These are phyloP conservation scores for Fusarium subglutinans DNA, from an alignment of 2,329 filamentous ascomycete genomes.

Conservation along the genomic window DNA sequence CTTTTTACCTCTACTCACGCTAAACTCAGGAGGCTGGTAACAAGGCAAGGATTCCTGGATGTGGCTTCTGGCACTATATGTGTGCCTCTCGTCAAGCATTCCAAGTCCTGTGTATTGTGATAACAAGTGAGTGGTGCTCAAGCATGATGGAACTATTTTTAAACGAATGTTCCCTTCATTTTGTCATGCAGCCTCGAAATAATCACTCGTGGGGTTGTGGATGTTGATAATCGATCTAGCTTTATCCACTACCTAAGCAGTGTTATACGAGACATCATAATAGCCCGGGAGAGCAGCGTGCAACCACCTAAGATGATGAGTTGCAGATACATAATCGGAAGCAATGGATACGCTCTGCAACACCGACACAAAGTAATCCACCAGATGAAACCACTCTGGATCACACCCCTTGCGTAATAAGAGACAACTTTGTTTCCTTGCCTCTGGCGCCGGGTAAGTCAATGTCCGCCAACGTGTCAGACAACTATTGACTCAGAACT, in stretches of 20 bases:
- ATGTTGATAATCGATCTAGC: not conserved
- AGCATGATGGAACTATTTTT: not conserved
- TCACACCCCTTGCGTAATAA: slow-evolving; percentile 14
- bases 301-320: not conserved
- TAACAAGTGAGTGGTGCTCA: not conserved
- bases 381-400: slow-evolving; percentile 28
- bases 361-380: slow-evolving; percentile 2
- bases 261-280: not conserved
- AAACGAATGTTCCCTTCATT: not conserved
- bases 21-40: slow-evolving; percentile 36
- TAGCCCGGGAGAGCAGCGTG: not conserved
- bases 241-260: not conserved
- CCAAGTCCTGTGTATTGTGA: not conserved
- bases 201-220: not conserved
- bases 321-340: not conserved
- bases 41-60: slow-evolving; percentile 12
- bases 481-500: slow-evolving; percentile 21
- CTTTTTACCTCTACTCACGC: slow-evolving; percentile 3
- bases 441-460: slow-evolving; percentile 10
- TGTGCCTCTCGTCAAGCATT: not conserved
- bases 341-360: not conserved
- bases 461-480: slow-evolving; percentile 23
- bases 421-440: slow-evolving; percentile 11
- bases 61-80: not conserved
- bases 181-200: not conserved